These are phyloP conservation scores for Xanthoceras sorbifolium DNA, from an alignment of 345 rosid genomes.

Conservation along the genomic window DNA sequence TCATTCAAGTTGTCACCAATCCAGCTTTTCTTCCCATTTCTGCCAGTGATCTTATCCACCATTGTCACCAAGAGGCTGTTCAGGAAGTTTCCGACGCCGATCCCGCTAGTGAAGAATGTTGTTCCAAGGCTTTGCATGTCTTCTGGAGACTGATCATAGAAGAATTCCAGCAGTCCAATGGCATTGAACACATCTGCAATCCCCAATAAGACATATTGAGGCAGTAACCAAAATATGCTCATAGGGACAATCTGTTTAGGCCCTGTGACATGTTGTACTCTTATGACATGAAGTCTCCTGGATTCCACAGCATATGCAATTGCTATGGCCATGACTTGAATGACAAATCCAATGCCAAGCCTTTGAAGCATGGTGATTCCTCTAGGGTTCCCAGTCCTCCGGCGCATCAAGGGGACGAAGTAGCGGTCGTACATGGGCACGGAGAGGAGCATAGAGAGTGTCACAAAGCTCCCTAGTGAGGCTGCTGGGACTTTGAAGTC, in stretches of 20 bases:
- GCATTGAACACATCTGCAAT: constrained; percentile 83
- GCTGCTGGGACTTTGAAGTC: constrained; percentile 82
- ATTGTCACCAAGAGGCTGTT: constrained; percentile 78
- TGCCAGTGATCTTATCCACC: constrained; percentile 63
- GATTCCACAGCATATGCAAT: constrained; percentile 73
- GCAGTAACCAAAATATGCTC: constrained; percentile 84
- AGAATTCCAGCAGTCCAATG: constrained; percentile 77
- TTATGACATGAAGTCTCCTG: constrained; percentile 58
- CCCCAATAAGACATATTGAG: constrained; percentile 78
- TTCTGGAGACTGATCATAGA: constrained; percentile 88
- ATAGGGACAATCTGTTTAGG: constrained; percentile 68
- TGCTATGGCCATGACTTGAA: constrained; percentile 73
- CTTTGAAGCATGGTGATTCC: constrained; percentile 85
- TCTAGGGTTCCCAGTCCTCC: constrained; percentile 68
- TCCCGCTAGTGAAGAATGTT: constrained; percentile 84
- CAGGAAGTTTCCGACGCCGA: constrained; percentile 84
- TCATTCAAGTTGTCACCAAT: constrained; percentile 80
- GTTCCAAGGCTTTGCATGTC: constrained; percentile 96
- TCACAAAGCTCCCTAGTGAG: constrained; percentile 74
- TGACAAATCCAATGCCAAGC: constrained; percentile 72
- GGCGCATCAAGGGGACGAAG: constrained; percentile 78
- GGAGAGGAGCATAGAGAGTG: constrained; percentile 80
- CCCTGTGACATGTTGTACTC: constrained; percentile 29
- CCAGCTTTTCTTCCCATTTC: constrained; percentile 68
- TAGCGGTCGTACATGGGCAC: constrained; percentile 81